Percentiles rank a stretch among this genome's conserved stretches.
Conservation (phyloP, 2,329 filamentous ascomycete species). For the Colletotrichum sp. region DNA sequence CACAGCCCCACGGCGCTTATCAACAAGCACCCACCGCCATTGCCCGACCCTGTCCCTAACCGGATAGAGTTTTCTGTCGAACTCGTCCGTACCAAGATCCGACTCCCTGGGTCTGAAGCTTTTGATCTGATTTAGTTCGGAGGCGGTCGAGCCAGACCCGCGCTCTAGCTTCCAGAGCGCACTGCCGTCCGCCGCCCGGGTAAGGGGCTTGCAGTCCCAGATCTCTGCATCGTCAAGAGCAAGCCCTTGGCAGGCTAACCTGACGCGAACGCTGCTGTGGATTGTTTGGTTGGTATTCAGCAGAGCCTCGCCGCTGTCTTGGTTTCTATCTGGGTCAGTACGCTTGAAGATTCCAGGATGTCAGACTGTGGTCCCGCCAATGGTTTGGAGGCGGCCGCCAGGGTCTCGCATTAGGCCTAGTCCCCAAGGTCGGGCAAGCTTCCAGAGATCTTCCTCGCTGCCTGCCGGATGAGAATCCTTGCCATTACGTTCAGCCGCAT, state of each 20-base stretch:
- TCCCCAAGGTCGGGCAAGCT: constrained; percentile 51
- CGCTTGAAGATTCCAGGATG: constrained; percentile 54
- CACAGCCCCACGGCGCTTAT: constrained; percentile 41
- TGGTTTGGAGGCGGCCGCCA: constrained; percentile 43
- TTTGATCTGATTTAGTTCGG: constrained; percentile 37
- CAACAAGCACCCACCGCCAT: constrained; percentile 60
- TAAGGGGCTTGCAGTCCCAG: constrained; percentile 51
- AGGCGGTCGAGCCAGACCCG: constrained; percentile 24
- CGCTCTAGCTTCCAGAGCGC: constrained; percentile 48
- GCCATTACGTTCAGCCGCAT: constrained; percentile 42
- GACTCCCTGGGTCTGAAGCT: constrained; percentile 35
- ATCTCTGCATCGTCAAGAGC: constrained; percentile 50
- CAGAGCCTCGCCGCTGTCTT: constrained; percentile 43
- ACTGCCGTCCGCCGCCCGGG: constrained; percentile 16
- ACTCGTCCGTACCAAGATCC: constrained; percentile 24
- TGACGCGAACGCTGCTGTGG: constrained; percentile 57
- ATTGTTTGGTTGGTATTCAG: constrained; percentile 59
- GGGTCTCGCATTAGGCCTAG: constrained; percentile 49
- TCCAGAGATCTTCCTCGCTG: constrained; percentile 21
- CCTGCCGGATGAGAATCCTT: constrained; percentile 26
- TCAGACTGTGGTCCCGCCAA: constrained; percentile 46
- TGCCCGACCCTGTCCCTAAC: constrained; percentile 33
- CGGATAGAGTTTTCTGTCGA: constrained; percentile 9
- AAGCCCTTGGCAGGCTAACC: constrained; percentile 54
- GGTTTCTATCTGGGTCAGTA: constrained; percentile 43